A percentile compares a stretch with the other conserved stretches of the same genome.
Conservation (phyloP, 768 basidiomycete species). For the Gloeophyllum trabeum region DNA sequence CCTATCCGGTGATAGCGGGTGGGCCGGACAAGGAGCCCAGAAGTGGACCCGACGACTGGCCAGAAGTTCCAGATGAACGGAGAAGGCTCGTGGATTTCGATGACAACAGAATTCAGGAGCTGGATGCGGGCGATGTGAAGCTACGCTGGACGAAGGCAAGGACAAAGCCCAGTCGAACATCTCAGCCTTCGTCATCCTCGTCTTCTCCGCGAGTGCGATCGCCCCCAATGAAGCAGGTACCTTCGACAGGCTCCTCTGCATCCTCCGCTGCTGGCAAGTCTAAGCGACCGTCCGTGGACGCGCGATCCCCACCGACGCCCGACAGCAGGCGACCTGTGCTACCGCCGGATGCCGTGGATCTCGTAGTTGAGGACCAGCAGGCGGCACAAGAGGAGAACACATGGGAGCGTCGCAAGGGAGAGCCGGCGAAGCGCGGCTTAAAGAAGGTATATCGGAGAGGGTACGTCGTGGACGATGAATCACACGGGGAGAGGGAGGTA, state of each 20-base stretch:
- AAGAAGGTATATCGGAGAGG: constrained; percentile 43
- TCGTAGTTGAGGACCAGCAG: constrained; percentile 62
- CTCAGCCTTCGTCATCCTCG: constrained; percentile 11
- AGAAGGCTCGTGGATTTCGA: constrained; percentile 35
- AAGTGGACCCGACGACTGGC: constrained; percentile 7
- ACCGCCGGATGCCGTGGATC: constrained; percentile 76
- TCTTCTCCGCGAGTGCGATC: constrained; percentile 9
- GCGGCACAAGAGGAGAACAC: constrained; percentile 42
- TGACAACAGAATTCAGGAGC: constrained; percentile 22
- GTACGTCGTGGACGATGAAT: constrained; percentile 26
- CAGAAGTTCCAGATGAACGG: constrained; percentile 9
- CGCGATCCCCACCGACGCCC: too few relatives aligned
- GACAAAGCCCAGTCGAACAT: constrained; percentile 1
- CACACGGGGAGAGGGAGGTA: constrained; percentile 19
- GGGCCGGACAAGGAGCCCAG: constrained; percentile 6
- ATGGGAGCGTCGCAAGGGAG: constrained; percentile 49
- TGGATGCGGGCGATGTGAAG: constrained; percentile 24
- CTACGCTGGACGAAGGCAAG: constrained; percentile 32
- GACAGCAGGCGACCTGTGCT: constrained; percentile 18
- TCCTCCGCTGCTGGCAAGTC: background rate
- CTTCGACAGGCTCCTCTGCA: background rate
- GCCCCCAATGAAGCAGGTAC: background rate
- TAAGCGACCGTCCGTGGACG: constrained; percentile 9
- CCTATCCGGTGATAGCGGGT: background rate
- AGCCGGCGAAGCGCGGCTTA: constrained; percentile 33